Evolutionary conservation across 2,329 filamentous ascomycete species (phyloP), one percentile per base, ranked within the genome.

Genomic region (Periconia sp.): DNA sequence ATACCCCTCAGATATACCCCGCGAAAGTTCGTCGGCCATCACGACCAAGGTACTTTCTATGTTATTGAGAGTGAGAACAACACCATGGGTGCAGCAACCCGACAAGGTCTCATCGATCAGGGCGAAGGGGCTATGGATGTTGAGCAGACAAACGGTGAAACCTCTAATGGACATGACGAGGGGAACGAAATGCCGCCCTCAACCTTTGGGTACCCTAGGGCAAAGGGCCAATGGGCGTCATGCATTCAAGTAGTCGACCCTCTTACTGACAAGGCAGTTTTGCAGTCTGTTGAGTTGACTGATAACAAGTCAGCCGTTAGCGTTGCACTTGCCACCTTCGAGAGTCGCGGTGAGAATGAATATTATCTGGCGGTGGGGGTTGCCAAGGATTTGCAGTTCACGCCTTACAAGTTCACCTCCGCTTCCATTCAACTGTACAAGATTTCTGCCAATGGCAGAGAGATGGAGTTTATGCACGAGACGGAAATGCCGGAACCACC

Each of bases 1-100:
- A 90, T 96, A 57, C 85, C 91, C 8, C 81, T 99, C 19, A 87
- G 89, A 20, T 95, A 99, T 71, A 99, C 94, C 0, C 94, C 95
- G 2, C 88, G 91, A 54, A 88, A 88, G 63, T 88, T 99, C 64
- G 84, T 92, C 30, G 90, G 91, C 59, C 91, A 97, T 69, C 93
- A 93, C 0, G 90, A 94, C 6, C 84, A 91, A 49, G 88, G 91
- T 15, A 82, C 95, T 20, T 99, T 97, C 73, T 99, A 97, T 70
- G 92, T 93, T 7, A 91, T 96, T 48, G 91, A 97, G 76, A 85
- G 92, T 11, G 95, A 99, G 60, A 95, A 94, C 71, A 95, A 97
- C 68, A 91, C 92, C 0, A 80, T 99, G 2, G 88, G 92, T 1
- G 87, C 89, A 6, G 85, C 89, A n/a, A 87, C 92, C 8, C 85